Evolutionary conservation across 148 eudicot species (phyloP).

Genomic region (Talinum fruticosum): DNA sequence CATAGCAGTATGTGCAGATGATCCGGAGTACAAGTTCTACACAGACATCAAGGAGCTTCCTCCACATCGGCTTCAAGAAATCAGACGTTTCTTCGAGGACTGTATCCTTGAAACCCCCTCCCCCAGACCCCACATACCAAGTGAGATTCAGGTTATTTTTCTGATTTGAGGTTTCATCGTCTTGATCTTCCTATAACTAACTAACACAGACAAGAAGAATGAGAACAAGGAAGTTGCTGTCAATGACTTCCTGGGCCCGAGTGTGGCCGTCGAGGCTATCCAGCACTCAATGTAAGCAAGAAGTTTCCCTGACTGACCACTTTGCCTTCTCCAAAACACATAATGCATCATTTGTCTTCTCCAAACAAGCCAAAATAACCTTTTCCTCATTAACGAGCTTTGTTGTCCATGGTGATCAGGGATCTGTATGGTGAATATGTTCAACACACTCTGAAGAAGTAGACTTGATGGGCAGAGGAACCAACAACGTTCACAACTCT

Average conservation of each 20-base stretch:
- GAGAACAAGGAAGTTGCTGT: conserved; percentile 60
- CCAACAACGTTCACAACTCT: background rate
- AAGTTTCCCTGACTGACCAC: no score
- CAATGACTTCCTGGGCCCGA: conserved; percentile 42
- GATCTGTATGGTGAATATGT: conserved; percentile 51
- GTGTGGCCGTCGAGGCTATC: conserved; percentile 37
- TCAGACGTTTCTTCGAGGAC: conserved; percentile 53
- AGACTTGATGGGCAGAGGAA: background rate
- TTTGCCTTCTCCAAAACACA: no score
- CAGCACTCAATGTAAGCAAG: conserved; percentile 51
- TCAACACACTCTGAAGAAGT: conserved; percentile 35
- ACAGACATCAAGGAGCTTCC: conserved; percentile 51
- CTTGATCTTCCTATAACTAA: conserved; percentile 4
- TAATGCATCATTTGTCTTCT: background rate
- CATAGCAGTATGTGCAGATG: conserved; percentile 56
- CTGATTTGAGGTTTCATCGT: background rate
- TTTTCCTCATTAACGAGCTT: background rate
- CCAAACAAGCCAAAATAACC: background rate
- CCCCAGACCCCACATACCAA: background rate
- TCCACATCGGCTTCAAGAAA: conserved; percentile 52
- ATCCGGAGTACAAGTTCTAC: conserved; percentile 48
- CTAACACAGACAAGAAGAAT: conserved; percentile 56
- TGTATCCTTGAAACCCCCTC: conserved; percentile 33
- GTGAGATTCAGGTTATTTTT: background rate
- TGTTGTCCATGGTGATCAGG: conserved; percentile 26